phyloP scores from a whole-genome alignment of 495 filamentous ascomycete genomes.

The Tuber brumale region DNA sequence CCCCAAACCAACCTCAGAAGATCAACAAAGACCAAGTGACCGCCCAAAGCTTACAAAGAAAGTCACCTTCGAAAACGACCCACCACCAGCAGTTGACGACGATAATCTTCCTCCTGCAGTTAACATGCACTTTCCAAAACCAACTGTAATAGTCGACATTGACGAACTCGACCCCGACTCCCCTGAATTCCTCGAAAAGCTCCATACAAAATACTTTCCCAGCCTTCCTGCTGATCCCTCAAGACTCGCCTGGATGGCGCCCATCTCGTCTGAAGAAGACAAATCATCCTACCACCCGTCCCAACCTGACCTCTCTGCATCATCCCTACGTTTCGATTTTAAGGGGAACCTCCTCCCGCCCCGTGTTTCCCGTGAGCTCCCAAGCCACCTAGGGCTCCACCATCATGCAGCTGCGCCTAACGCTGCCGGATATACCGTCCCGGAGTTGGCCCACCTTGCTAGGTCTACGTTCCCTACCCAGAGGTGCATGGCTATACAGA shows the following conservation, averaged over 20 bases:
- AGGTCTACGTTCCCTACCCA: slow-evolving; percentile 78
- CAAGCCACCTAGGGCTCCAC: slow-evolving; percentile 72
- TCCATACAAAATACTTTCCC: slow-evolving; percentile 91
- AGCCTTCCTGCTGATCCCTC: slow-evolving; percentile 74
- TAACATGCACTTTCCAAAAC: slow-evolving; percentile 56
- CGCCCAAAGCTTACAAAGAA: slow-evolving; percentile 12
- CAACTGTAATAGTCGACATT: slow-evolving; percentile 46
- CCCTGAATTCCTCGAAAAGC: slow-evolving; percentile 69
- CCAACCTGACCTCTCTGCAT: slow-evolving; percentile 62
- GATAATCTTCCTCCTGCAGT: slow-evolving; percentile 16
- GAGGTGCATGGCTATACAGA: slow-evolving; percentile 86
- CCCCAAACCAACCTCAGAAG: neutral
- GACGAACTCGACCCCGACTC: slow-evolving; percentile 72
- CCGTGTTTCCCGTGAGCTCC: slow-evolving; percentile 60
- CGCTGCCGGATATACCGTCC: slow-evolving; percentile 88
- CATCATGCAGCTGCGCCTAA: slow-evolving; percentile 91
- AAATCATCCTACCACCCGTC: slow-evolving; percentile 73
- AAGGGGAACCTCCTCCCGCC: slow-evolving; percentile 70
- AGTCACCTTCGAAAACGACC: slow-evolving; percentile 16
- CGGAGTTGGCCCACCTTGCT: slow-evolving; percentile 74
- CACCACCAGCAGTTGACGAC: slow-evolving; percentile 10
- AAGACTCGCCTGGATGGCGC: slow-evolving; percentile 82
- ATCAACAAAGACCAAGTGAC: slow-evolving; percentile 44
- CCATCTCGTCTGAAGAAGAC: slow-evolving; percentile 55
- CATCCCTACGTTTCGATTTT: slow-evolving; percentile 83